Base-by-base conservation (phyloP, 2,329 filamentous ascomycete species). In the Xylariaceae sp. region DNA sequence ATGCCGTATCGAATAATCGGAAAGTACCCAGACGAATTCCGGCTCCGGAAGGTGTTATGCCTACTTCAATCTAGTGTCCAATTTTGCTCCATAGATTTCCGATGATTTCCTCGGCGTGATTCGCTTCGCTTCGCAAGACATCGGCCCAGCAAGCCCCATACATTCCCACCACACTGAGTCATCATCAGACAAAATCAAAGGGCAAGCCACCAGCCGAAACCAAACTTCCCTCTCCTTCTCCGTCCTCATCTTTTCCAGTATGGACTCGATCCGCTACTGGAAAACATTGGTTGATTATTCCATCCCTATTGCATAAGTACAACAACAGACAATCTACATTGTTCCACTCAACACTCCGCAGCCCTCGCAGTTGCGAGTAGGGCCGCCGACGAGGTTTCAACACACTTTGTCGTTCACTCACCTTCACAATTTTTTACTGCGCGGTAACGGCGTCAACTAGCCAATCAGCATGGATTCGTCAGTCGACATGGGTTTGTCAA, bases 301-400 rank as follows among this genome's bases (percentile, higher is more conserved):
- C 31, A 19, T 42, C 31, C 35, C 31, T 41, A 42, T 42, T 29
- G 40, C 19, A 2, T 42, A 8, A 37, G 35, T 11, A 11, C 32
- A 19, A 8, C 32, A 34, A 8, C 12, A 41, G 4, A 26, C 19
- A 27, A 7, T 9, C 6, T 26, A 6, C 46, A 45, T 50, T 56
- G 50, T 55, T 32, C 49, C 29, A 47, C 56, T 61, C 55, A 56
- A 60, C 57, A 60, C 42, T 26, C 8, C 30, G 8, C 31, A 41
- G 47, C 46, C 26, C 55, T 58, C 53, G 51, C 50, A 53, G 42
- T 46, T 55, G 57, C 58, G 51, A 66, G 57, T 37, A 47, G 62
- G 58, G 8, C 43, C 3, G 27, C 8, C 46, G 63, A 60, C 61
- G 62, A 64, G 60, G 63, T 60, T 45, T 64, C 65, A 65, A 61